Base-by-base conservation (phyloP, 768 basidiomycete genomes). In the Psilocybe cyanescens region DNA sequence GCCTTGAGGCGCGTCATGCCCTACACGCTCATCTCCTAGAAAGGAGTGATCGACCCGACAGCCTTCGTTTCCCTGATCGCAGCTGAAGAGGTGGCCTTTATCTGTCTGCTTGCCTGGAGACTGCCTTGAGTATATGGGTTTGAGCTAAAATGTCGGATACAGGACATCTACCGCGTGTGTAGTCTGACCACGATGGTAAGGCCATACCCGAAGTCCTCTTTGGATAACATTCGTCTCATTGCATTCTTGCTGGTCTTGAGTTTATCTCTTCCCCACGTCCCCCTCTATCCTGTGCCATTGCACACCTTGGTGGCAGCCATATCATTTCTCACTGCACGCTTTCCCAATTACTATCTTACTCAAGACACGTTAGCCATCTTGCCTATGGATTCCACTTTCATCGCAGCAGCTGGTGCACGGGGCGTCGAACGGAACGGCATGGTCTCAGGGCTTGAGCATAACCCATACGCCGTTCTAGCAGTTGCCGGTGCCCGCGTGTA, bases 401-500 rank as follows among this genome's bases (percentile, higher is more conserved):
- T 68, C 14, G 58, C 59, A 49, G 51, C 65, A 29, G 52, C 58
- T 56, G 60, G 61, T 59, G 56, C 67, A 60, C 62, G 65, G 48
- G 60, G 62, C 19, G 63, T 64, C 17, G 67, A 68, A 46, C 61
- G 58, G 53, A 57, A 64, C 29, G 67, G 66, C 29, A 54, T 61
- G 37, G 52, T 76, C 69, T 68, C 75, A 61, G 69, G 77, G 41
- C 62, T 73, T 28, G 69, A 71, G 41, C 70, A 71, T 39, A 68
- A 50, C 12, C 76, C 57, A 39, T 81, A 83, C 66, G 75, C 81
- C 37, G 76, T 84, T 51, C 77, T 86, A 66, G 83, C 84, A n/a
- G 75, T 77, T 3, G 86, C 85, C 51, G 71, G 76, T 30, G 87
- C 83, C 44, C 82, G 85, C 65, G 78, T 89, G 33, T 89, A 90